phyloP scores from a whole-genome alignment of 768 basidiomycete genomes.

The Calocera cornea region DNA sequence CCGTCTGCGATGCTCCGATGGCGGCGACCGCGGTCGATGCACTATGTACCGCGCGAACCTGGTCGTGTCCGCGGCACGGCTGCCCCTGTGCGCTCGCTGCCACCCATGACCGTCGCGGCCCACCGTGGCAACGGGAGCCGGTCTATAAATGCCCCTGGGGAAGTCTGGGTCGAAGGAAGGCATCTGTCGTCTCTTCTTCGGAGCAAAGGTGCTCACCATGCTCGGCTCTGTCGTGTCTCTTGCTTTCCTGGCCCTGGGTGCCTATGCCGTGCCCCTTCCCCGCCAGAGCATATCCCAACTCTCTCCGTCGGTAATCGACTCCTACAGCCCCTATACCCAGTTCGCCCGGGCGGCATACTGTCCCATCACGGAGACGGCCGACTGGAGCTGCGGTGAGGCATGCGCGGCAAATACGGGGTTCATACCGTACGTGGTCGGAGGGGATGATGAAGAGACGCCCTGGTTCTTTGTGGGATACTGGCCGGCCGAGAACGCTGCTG shows the following conservation, averaged over 20 bases:
- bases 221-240: too few relatives aligned
- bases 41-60: neutral
- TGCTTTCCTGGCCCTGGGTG: neutral
- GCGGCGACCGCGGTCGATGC: neutral
- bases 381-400: constrained; percentile 32
- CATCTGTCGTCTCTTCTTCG: too few relatives aligned
- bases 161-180: too few relatives aligned
- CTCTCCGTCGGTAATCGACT: constrained; percentile 19
- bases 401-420: constrained; percentile 39
- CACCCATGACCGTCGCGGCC: neutral
- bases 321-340: constrained; percentile 35
- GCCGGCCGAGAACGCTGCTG: constrained; percentile 33
- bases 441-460: constrained; percentile 31
- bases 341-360: constrained; percentile 48
- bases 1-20: neutral
- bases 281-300: neutral
- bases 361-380: constrained; percentile 24
- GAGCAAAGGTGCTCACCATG: too few relatives aligned
- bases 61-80: neutral
- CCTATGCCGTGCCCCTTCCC: neutral
- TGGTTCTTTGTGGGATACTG: constrained; percentile 47
- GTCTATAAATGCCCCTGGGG: too few relatives aligned
- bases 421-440: constrained; percentile 35
- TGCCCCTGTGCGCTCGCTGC: neutral
- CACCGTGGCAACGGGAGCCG: too few relatives aligned